Conservation (phyloP, 129 eudicot genomes). For the Flaveria linearis region DNA sequence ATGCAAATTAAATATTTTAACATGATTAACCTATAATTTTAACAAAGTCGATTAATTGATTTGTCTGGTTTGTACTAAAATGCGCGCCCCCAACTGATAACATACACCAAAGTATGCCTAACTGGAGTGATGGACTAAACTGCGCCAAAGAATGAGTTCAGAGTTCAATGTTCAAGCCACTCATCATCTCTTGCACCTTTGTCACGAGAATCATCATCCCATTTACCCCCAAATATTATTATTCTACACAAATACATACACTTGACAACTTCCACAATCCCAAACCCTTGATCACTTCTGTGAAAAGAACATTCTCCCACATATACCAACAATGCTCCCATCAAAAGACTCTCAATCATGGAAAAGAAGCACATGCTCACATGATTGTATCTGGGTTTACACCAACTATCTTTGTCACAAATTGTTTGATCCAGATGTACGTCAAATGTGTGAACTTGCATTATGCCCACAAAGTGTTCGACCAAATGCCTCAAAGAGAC, state of each 20-base stretch:
- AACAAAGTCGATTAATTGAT: too few species aligned
- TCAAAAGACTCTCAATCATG: constrained; percentile 51
- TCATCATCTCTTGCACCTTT: constrained; percentile 19
- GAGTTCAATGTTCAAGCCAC: constrained; percentile 43
- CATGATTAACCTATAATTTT: too few species aligned
- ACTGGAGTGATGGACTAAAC: constrained; percentile 6
- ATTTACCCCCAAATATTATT: constrained; percentile 16
- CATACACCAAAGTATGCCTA: not conserved
- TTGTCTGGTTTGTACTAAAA: too few species aligned
- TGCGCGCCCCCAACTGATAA: not conserved
- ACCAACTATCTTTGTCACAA: constrained; percentile 75
- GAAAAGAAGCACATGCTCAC: constrained; percentile 81
- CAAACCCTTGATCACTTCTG: constrained; percentile 33
- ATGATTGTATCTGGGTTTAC: constrained; percentile 74
- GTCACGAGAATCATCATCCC: constrained; percentile 25
- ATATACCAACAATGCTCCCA: constrained; percentile 70
- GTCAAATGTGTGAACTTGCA: constrained; percentile 54
- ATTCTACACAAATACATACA: constrained; percentile 7
- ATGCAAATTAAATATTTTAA: too few species aligned
- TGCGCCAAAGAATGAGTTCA: constrained; percentile 51
- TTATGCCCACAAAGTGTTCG: constrained; percentile 69
- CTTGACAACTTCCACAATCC: constrained; percentile 24
- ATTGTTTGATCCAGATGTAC: constrained; percentile 77
- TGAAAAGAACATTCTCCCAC: constrained; percentile 70
- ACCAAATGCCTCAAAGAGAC: constrained; percentile 67